Evolutionary conservation across 495 filamentous ascomycete genomes (phyloP).

Genomic region (Letharia columbiana): DNA sequence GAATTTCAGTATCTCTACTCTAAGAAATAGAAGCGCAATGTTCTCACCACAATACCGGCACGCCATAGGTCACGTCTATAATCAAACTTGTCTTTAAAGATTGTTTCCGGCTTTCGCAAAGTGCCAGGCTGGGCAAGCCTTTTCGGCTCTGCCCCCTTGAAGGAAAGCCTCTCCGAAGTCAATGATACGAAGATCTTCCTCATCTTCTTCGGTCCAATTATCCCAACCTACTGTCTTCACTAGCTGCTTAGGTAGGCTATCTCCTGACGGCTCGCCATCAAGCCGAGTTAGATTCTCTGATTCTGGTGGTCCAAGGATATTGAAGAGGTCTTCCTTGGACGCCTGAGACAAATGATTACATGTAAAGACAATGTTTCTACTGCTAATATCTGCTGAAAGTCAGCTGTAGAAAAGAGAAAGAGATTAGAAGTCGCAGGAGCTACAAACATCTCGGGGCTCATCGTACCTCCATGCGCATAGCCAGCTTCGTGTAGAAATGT

Average conservation of each 20-base stretch:
- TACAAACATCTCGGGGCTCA: background rate
- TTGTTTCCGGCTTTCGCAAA: conserved; percentile 37
- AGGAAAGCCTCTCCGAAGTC: conserved; percentile 41
- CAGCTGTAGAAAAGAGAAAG: background rate
- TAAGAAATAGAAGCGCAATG: background rate
- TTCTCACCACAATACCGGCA: conserved; percentile 35
- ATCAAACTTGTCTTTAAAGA: conserved; percentile 37
- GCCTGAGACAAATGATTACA: conserved; percentile 19
- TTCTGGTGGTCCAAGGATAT: conserved; percentile 35
- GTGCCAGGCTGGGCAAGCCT: conserved; percentile 32
- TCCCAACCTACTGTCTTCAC: conserved; percentile 31
- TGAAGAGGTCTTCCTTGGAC: conserved; percentile 28
- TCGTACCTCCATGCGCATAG: conserved; percentile 37
- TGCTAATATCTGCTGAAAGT: background rate
- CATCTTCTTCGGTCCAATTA: conserved; percentile 34
- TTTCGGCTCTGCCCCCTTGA: conserved; percentile 22
- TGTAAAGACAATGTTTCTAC: conserved; percentile 5
- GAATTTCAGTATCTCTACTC: background rate
- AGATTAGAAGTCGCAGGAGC: background rate
- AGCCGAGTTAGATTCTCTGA: conserved; percentile 28
- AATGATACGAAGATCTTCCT: conserved; percentile 36
- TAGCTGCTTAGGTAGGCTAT: conserved; percentile 33
- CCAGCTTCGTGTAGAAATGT: conserved; percentile 29
- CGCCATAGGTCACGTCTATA: conserved; percentile 39
- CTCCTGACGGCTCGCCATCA: conserved; percentile 30